Conservation (phyloP, 768 basidiomycete species). For the Xanthoconium stramineum region DNA sequence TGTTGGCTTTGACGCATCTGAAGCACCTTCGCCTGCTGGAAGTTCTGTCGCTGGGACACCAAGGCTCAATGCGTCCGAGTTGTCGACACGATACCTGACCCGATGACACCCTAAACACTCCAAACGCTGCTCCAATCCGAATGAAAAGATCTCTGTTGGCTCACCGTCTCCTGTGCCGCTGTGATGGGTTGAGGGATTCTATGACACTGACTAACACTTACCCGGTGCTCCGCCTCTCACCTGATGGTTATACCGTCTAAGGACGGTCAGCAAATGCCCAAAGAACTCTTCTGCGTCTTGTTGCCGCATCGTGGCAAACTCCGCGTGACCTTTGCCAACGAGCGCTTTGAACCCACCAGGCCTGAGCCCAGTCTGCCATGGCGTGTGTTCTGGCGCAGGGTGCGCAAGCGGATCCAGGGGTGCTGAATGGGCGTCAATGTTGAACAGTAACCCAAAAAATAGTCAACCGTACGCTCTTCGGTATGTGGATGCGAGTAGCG, state of each 20-base stretch:
- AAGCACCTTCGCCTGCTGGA: not conserved
- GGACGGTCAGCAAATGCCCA: conserved; percentile 67
- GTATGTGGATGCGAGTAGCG: conserved; percentile 73
- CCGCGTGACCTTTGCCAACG: conserved; percentile 88
- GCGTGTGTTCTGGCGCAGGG: conserved; percentile 19
- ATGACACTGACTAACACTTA: conserved; percentile 5
- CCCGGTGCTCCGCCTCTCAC: conserved; percentile 36
- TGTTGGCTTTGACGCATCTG: conserved; percentile 39
- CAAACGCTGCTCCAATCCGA: conserved; percentile 82
- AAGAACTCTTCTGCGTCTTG: conserved; percentile 98
- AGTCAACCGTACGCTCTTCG: conserved; percentile 19
- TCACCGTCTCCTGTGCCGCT: conserved; percentile 36
- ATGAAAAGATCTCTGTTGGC: conserved; percentile 74
- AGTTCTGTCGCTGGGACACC: conserved; percentile 63
- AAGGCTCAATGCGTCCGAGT: conserved; percentile 73
- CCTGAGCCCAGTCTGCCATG: conserved; percentile 72
- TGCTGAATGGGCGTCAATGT: conserved; percentile 15
- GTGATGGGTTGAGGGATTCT: not conserved
- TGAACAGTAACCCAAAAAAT: conserved; percentile 6
- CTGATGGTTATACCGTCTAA: conserved; percentile 65
- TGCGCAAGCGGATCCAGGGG: conserved; percentile 35
- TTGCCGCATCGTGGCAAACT: conserved; percentile 95
- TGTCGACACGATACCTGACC: conserved; percentile 81
- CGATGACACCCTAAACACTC: conserved; percentile 76
- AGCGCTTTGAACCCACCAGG: conserved; percentile 85